Conservation (phyloP, 2,329 filamentous ascomycete genomes). For the Thermomyces lanuginosus region DNA sequence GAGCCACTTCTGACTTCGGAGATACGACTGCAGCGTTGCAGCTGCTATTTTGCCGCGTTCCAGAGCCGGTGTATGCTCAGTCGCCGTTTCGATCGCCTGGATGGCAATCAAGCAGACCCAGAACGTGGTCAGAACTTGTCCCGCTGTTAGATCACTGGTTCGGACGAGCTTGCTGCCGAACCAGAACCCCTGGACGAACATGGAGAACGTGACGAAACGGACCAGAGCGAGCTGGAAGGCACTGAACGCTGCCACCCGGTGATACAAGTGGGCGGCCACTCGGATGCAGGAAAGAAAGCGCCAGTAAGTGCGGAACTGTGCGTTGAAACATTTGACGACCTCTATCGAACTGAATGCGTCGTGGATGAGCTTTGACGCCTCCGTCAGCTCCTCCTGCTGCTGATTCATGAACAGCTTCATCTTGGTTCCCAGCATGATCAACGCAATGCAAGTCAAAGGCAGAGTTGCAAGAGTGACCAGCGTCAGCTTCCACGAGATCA, state of each 20-base stretch:
- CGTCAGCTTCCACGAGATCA: conserved; percentile 69
- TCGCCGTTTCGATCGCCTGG: conserved; percentile 54
- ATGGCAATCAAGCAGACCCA: conserved; percentile 65
- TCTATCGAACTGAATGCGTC: conserved; percentile 61
- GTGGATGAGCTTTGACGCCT: conserved; percentile 54
- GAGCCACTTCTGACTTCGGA: no score
- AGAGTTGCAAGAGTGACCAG: conserved; percentile 59
- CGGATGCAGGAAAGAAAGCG: conserved; percentile 46
- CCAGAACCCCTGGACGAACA: conserved; percentile 86
- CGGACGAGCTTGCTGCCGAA: conserved; percentile 59
- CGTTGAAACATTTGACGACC: conserved; percentile 73
- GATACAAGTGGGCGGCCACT: conserved; percentile 46
- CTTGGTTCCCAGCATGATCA: conserved; percentile 43
- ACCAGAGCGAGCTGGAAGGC: conserved; percentile 57
- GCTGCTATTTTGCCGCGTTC: conserved; percentile 66
- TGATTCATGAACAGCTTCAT: conserved; percentile 50
- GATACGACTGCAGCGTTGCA: conserved; percentile 39
- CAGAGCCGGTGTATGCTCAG: conserved; percentile 62
- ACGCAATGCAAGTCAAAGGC: conserved; percentile 47
- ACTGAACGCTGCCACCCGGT: conserved; percentile 50
- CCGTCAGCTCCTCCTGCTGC: conserved; percentile 51
- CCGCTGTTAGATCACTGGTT: conserved; percentile 41
- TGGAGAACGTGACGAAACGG: conserved; percentile 54
- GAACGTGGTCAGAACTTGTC: conserved; percentile 65
- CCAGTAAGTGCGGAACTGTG: conserved; percentile 50